These are phyloP conservation scores for Aureobasidium sp. DNA, from an alignment of 2,329 filamentous ascomycete genomes.

Conservation along the genomic window DNA sequence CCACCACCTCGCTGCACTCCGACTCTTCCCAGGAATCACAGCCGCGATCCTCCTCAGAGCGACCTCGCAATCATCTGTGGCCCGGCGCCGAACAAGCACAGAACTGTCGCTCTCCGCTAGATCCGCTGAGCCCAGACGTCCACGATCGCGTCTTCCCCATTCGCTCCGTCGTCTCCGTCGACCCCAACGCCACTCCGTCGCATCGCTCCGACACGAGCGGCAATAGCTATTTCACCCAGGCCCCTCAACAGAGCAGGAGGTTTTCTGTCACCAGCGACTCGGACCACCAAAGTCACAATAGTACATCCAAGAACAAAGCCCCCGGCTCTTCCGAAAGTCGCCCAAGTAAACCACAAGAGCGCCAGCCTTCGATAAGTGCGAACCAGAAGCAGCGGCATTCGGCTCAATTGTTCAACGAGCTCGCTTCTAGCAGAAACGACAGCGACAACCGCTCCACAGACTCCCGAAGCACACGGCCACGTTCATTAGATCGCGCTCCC, in stretches of 20 bases:
- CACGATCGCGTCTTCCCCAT: constrained; percentile 70
- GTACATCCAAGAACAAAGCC: neutral
- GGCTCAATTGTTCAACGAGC: constrained; percentile 30
- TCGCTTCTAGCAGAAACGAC: constrained; percentile 23
- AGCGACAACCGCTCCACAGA: constrained; percentile 15
- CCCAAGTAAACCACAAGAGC: neutral
- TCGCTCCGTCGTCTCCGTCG: constrained; percentile 66
- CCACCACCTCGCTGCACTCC: neutral
- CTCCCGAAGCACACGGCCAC: constrained; percentile 19
- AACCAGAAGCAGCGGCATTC: constrained; percentile 10
- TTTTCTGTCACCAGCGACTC: neutral
- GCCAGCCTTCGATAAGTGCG: neutral
- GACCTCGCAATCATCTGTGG: neutral
- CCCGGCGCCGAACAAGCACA: neutral
- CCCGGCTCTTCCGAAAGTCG: neutral
- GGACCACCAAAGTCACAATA: neutral
- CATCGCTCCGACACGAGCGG: constrained; percentile 22
- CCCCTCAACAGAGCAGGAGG: neutral
- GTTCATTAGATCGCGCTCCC: constrained; percentile 20
- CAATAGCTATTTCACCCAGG: constrained; percentile 32
- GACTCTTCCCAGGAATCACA: constrained; percentile 1
- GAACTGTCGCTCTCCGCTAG: constrained; percentile 14
- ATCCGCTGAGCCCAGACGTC: constrained; percentile 32
- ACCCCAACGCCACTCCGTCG: constrained; percentile 41
- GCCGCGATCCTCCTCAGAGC: neutral